Evolutionary conservation across 2,329 filamentous ascomycete species (phyloP), one percentile per base, ranked within the genome.

Genomic region (Beauveria brongniartii): DNA sequence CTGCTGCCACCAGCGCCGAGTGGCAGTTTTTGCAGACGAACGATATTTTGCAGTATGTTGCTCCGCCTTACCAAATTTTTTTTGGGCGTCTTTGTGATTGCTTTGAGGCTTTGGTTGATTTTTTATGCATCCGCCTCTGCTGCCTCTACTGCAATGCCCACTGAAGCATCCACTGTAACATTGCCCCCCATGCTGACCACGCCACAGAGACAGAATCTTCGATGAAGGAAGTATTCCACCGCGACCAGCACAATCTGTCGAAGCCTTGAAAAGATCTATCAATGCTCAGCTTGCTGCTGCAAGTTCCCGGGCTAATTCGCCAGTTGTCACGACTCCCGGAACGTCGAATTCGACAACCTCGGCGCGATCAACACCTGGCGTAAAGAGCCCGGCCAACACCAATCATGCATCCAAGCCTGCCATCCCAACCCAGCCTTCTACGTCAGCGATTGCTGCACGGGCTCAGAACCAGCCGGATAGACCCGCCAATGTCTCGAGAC

Each of bases 21-120:
- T 75, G 73, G 69, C 77, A 80, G 64, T 86, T 85, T 64, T 72
- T 86, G 61, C 77, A 82, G 67, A 78, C 78, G 51, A 80, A 78
- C 65, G 83, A 86, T 69, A 80, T 87, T 62, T 72, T 82, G 67
- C 80, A 83, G 84, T 87, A 82, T 62, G 84, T 82, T 40, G 6
- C 14, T 58, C 50, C 54, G 54, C 53, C 51, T 12, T 18, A 12
- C 5, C 3, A 22, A 8, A 6, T 24, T 41, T 46, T 46, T 62
- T 52, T 46, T 34, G n/a, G n/a, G n/a, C 48, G 52, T 62, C 58
- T 37, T 28, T 57, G 63, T 57, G 64, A 58, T 48, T 57, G 26
- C 14, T 62, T 44, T 50, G 43, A n/a, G 41, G 14, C 18, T 24
- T 22, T 40, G 14, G n/a, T 41, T 40, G 48, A 51, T 54, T 53